A percentile compares a stretch with the other conserved stretches of the same genome.
Conservation (phyloP, 1,284 basidiomycete genomes). For the Pterulicium gracile region DNA sequence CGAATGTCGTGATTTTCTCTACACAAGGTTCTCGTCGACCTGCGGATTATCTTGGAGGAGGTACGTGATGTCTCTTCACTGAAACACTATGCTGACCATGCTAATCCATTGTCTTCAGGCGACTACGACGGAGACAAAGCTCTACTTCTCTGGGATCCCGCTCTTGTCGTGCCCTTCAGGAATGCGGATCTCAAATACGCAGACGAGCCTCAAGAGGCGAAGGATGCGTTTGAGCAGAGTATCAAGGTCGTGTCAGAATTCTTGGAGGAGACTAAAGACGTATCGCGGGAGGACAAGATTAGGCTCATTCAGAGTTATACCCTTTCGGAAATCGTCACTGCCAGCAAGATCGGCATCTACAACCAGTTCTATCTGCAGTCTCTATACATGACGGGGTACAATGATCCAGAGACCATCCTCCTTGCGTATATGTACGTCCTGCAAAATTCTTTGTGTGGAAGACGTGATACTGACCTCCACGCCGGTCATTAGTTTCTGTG, state of each 20-base stretch:
- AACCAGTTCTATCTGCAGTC: constrained; percentile 46
- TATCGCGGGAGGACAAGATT: constrained; percentile 12
- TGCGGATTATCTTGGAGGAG: constrained; percentile 37
- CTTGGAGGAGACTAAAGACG: constrained; percentile 14
- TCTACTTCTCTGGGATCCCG: constrained; percentile 30
- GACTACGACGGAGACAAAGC: constrained; percentile 44
- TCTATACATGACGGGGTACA: constrained; percentile 39
- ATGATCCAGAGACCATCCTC: constrained; percentile 32
- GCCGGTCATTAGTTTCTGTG: constrained; percentile 37
- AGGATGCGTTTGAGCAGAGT: constrained; percentile 27
- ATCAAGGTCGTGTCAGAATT: constrained; percentile 35
- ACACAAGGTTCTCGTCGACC: constrained; percentile 32
- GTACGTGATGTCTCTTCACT: no score
- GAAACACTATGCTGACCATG: no score
- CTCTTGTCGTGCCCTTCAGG: constrained; percentile 37
- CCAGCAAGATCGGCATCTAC: constrained; percentile 44
- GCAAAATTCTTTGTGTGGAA: background rate
- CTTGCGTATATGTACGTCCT: constrained; percentile 50
- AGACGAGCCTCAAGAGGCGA: constrained; percentile 30
- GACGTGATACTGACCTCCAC: constrained; percentile 1
- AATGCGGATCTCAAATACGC: constrained; percentile 37
- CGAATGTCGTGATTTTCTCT: constrained; percentile 38
- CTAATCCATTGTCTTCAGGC: constrained; percentile 21
- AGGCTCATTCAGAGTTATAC: constrained; percentile 1
- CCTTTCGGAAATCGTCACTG: constrained; percentile 18